Base-by-base conservation (phyloP, 2,329 filamentous ascomycete genomes). In the Cytospora mali region DNA sequence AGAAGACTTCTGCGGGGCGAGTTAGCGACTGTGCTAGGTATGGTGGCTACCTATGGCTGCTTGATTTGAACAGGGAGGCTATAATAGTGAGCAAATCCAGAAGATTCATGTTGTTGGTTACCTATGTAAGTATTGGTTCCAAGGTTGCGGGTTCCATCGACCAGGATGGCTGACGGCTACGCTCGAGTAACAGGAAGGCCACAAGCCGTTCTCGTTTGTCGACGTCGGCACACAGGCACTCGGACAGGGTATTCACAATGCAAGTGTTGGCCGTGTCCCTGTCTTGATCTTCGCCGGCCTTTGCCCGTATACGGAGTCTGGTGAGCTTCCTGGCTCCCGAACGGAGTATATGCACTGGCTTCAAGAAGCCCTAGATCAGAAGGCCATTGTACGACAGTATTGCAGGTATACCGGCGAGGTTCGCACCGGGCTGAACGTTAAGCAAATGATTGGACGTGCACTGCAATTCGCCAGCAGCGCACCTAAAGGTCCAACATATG, bases 311-410 rank as follows among this genome's bases (percentile, higher is more conserved):
- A 92, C 89, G 0, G 83, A 89, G 57, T 88, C 91, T 68, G 89
- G 89, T 6, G 89, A 92, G 73, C 84, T 88, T 74, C 79, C 85
- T 6, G 89, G 89, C 1, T 87, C 83, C 1, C 77, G 89, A 62
- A 91, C 89, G 0, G 89, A 92, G 73, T 92, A 90, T 69, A 91
- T 91, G 68, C 89, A 92, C 70, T 92, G 88, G 88, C 88, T 92
- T 31, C 89, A 92, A 70, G 89, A 92, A 73, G 86, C 91, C 3
- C 89, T 86, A 0, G 89, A 92, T 68, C 89, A 92, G 73, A 89
- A 89, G 71, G 82, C 86, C 68, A 91, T 92, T 55, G 82, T 92
- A 9, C 77, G 81, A 0, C 89, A 92, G 71, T 92, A 92, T 70
- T 92, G 89, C 70, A 80, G 89, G 46, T 92, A 91, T 67, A 80